A percentile compares a stretch with the other conserved stretches of the same genome.
These are phyloP conservation scores for Beauveria pseudobassiana DNA, from an alignment of 2,329 filamentous ascomycete species.

Conservation along the genomic window DNA sequence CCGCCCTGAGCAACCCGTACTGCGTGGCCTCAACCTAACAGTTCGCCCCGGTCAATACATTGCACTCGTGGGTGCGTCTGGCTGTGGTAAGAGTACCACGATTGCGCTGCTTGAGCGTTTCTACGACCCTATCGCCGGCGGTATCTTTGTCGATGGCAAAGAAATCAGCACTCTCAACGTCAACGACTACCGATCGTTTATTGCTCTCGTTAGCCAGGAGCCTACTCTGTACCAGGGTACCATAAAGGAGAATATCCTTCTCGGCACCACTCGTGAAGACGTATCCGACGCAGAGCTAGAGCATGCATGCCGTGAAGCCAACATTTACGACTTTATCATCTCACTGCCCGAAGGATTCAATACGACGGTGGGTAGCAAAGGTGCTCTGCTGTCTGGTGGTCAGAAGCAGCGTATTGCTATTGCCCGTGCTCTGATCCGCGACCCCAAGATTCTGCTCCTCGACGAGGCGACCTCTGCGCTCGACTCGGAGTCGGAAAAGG, in stretches of 20 bases:
- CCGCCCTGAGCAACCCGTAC: conserved; percentile 82
- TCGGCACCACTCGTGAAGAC: conserved; percentile 61
- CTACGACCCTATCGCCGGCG: conserved; percentile 79
- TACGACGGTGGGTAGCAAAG: conserved; percentile 82
- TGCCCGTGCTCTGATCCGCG: conserved; percentile 80
- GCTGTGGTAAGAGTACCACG: conserved; percentile 90
- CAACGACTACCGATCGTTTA: conserved; percentile 74
- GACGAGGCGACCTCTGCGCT: conserved; percentile 76
- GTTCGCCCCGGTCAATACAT: conserved; percentile 75
- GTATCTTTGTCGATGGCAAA: conserved; percentile 72
- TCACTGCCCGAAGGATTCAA: conserved; percentile 80
- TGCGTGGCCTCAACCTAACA: conserved; percentile 70
- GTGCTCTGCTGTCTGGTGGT: conserved; percentile 75
- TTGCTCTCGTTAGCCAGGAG: conserved; percentile 89
- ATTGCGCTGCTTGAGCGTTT: conserved; percentile 90
- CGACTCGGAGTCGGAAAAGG: conserved; percentile 69
- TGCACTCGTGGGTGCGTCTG: conserved; percentile 86
- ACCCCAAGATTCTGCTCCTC: conserved; percentile 78
- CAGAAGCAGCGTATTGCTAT: conserved; percentile 96
- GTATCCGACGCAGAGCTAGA: conserved; percentile 66
- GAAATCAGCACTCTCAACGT: conserved; percentile 77
- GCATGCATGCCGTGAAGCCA: conserved; percentile 78
- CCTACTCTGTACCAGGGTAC: conserved; percentile 91
- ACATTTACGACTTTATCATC: conserved; percentile 87
- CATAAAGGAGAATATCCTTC: conserved; percentile 81